phyloP scores from a whole-genome alignment of 2,329 filamentous ascomycete genomes.

The Boeremia exigua region DNA sequence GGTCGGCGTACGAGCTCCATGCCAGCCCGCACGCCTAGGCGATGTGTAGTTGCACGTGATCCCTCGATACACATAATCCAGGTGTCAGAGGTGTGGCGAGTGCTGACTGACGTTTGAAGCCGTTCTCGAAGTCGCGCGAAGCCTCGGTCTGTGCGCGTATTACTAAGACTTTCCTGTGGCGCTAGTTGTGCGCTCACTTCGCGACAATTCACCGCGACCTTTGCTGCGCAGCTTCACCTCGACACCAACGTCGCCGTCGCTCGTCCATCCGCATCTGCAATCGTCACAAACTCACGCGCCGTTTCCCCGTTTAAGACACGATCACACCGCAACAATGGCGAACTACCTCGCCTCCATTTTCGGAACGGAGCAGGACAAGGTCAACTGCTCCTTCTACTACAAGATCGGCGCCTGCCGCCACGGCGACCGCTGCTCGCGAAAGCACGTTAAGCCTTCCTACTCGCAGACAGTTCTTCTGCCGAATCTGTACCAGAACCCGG shows the following conservation, averaged over 20 bases:
- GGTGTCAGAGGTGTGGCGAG: background rate
- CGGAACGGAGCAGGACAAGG: constrained; percentile 98
- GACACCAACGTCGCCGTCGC: constrained; percentile 1
- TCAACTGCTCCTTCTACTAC: constrained; percentile 99
- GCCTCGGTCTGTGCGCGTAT: constrained; percentile 14
- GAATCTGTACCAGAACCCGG: constrained; percentile 98
- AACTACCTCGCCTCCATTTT: constrained; percentile 99
- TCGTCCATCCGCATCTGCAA: background rate
- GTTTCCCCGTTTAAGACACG: background rate
- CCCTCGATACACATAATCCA: background rate
- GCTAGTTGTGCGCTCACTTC: constrained; percentile 20
- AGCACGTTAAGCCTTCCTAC: constrained; percentile 99
- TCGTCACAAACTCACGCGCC: background rate
- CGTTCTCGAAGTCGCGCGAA: constrained; percentile 16
- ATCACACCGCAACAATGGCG: constrained; percentile 67
- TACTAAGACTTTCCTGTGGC: constrained; percentile 14
- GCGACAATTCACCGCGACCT: constrained; percentile 27
- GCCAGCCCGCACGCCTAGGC: background rate
- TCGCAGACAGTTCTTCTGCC: constrained; percentile 96
- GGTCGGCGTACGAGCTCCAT: background rate
- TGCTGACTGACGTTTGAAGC: background rate
- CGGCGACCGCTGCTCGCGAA: constrained; percentile 96
- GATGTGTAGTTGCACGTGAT: background rate
- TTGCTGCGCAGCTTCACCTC: constrained; percentile 17
- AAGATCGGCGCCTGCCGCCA: constrained; percentile 99